These are phyloP conservation scores for Dillenia turbinata DNA, from an alignment of 164 flowering plant genomes.

Conservation along the genomic window DNA sequence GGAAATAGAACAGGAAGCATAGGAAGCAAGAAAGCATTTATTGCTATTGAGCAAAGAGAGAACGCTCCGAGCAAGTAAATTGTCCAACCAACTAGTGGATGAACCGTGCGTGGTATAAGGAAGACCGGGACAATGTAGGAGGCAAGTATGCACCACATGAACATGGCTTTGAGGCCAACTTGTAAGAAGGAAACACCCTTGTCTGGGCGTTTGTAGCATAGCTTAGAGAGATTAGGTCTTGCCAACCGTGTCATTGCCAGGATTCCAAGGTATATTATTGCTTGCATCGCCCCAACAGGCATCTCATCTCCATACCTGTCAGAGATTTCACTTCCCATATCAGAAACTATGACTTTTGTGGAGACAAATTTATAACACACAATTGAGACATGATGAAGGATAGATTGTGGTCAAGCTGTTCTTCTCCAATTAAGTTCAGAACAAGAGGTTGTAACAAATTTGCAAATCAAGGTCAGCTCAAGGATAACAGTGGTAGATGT, in stretches of 20 bases:
- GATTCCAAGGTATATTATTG: slow-evolving; percentile 52
- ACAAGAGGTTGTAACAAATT: too few relatives aligned
- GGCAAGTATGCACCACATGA: slow-evolving; percentile 61
- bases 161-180: slow-evolving; percentile 45
- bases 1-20: slow-evolving; percentile 54
- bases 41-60: slow-evolving; percentile 46
- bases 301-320: slow-evolving; percentile 72
- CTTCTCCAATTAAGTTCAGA: too few relatives aligned
- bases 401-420: too few relatives aligned
- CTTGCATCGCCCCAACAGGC: slow-evolving; percentile 46
- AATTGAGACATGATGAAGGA: too few relatives aligned
- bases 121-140: slow-evolving; percentile 71
- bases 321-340: neutral
- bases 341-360: too few relatives aligned
- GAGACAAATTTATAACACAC: too few relatives aligned
- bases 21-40: slow-evolving; percentile 66
- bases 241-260: slow-evolving; percentile 57
- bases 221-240: slow-evolving; percentile 67
- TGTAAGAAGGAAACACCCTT: slow-evolving; percentile 47
- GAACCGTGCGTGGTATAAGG: slow-evolving; percentile 71
- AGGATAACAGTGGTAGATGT: too few relatives aligned
- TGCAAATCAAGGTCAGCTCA: too few relatives aligned
- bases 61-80: slow-evolving; percentile 72
- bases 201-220: slow-evolving; percentile 62
- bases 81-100: slow-evolving; percentile 84